These are phyloP conservation scores for Phytophthora melonis DNA, from an alignment of 352 stramenopile genomes.

Conservation along the genomic window DNA sequence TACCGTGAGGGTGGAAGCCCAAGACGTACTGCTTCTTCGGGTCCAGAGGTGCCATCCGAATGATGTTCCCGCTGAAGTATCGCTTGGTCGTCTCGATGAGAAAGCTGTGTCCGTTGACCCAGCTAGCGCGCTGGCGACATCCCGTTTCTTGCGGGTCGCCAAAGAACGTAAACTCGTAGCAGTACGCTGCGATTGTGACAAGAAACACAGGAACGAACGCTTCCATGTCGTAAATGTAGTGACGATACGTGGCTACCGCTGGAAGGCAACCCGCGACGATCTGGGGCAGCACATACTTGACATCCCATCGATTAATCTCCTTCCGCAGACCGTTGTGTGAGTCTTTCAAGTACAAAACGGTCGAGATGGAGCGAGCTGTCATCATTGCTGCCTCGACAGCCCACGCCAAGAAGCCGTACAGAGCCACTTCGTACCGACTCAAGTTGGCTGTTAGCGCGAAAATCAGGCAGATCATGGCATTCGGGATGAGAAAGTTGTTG, in stretches of 20 bases:
- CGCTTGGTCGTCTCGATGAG: conserved; percentile 58
- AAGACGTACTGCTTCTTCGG: conserved; percentile 69
- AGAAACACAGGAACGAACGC: conserved; percentile 45
- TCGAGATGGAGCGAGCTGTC: conserved; percentile 53
- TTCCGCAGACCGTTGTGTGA: conserved; percentile 51
- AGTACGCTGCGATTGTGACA: conserved; percentile 55
- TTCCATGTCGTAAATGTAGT: conserved; percentile 54
- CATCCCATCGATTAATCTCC: conserved; percentile 46
- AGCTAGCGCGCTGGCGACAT: conserved; percentile 46
- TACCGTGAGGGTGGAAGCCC: conserved; percentile 78
- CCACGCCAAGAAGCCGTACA: conserved; percentile 48
- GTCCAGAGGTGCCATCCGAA: conserved; percentile 59
- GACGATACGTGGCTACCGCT: conserved; percentile 42
- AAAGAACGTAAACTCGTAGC: conserved; percentile 65
- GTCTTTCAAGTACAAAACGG: conserved; percentile 59
- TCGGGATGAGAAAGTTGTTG: conserved; percentile 73
- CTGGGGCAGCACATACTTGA: conserved; percentile 60
- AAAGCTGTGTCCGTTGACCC: conserved; percentile 41
- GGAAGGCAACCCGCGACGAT: conserved; percentile 44
- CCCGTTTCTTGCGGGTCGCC: conserved; percentile 64
- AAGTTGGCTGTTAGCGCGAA: conserved; percentile 56
- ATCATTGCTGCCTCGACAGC: conserved; percentile 58
- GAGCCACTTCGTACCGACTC: conserved; percentile 25
- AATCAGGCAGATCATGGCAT: conserved; percentile 52
- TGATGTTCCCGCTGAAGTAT: conserved; percentile 70